phyloP scores from a whole-genome alignment of 345 rosid genomes.

The Dipteronia dyeriana region DNA sequence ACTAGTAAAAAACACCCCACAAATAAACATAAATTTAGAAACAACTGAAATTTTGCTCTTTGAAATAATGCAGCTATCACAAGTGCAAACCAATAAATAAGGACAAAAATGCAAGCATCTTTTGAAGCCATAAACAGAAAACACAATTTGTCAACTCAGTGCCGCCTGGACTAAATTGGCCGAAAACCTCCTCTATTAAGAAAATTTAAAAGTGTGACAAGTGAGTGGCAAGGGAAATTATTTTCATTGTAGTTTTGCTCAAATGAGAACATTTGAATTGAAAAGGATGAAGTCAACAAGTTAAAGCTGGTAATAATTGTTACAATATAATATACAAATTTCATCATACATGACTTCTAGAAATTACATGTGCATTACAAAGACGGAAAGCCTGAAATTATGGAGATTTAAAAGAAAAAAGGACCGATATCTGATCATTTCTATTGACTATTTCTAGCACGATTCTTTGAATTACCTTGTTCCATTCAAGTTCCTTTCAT shows the following conservation, averaged over 20 bases:
- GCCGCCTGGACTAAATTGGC: no score
- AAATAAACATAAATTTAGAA: background rate
- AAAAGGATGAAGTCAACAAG: no score
- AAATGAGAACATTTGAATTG: background rate
- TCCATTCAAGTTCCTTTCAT: conserved; percentile 90
- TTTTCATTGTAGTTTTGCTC: background rate
- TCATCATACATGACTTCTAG: background rate
- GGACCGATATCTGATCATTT: background rate
- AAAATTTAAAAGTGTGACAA: no score
- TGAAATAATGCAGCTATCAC: background rate
- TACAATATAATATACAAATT: background rate
- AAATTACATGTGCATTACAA: conserved; percentile 2
- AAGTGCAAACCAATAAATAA: background rate
- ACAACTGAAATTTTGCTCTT: background rate
- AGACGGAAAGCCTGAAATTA: background rate
- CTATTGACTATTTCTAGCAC: background rate
- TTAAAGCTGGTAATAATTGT: no score
- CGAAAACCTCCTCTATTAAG: no score
- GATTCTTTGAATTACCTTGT: conserved; percentile 53
- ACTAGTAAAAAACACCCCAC: background rate
- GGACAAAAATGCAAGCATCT: background rate
- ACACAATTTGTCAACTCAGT: background rate
- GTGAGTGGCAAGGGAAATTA: no score
- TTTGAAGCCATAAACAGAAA: background rate
- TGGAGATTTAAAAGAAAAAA: conserved; percentile 2